phyloP scores from a whole-genome alignment of 495 filamentous ascomycete genomes.

The Polyplosphaeria fusca region DNA sequence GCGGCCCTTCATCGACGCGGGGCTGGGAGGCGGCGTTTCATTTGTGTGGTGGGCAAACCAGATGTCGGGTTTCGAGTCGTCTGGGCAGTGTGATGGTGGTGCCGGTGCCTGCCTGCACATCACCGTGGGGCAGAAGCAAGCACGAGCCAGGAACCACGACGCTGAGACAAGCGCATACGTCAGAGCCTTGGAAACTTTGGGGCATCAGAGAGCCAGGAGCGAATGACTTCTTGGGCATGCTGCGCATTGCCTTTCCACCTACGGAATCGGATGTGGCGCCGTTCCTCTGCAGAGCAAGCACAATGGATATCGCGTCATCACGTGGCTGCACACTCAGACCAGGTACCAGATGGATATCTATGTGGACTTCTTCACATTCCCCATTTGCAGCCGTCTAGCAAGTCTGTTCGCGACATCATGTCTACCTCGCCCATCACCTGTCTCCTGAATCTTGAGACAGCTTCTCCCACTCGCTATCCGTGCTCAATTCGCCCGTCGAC shows the following conservation, averaged over 20 bases:
- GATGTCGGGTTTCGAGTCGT: constrained; percentile 8
- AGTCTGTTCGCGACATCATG: too few relatives aligned
- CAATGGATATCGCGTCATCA: constrained; percentile 11
- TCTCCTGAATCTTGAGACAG: constrained; percentile 36
- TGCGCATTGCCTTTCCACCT: too few relatives aligned
- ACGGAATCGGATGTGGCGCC: too few relatives aligned
- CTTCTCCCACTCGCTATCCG: constrained; percentile 49
- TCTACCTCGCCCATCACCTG: constrained; percentile 19
- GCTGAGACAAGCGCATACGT: too few relatives aligned
- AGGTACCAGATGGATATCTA: not conserved
- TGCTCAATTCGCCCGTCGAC: constrained; percentile 39
- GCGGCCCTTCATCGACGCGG: constrained; percentile 6
- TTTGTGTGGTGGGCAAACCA: constrained; percentile 19
- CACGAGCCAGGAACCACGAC: constrained; percentile 9
- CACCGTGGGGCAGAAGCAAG: constrained; percentile 20
- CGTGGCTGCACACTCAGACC: not conserved
- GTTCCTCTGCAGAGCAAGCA: not conserved
- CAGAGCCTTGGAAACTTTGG: too few relatives aligned
- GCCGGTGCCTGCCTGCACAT: constrained; percentile 10
- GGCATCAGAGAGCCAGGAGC: too few relatives aligned
- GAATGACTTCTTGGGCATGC: too few relatives aligned
- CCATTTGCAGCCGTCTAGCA: too few relatives aligned
- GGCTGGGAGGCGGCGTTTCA: constrained; percentile 20
- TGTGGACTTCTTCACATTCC: too few relatives aligned
- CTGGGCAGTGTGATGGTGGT: constrained; percentile 3